phyloP scores from a whole-genome alignment of 352 stramenopile species.

The Peronospora destructor region DNA sequence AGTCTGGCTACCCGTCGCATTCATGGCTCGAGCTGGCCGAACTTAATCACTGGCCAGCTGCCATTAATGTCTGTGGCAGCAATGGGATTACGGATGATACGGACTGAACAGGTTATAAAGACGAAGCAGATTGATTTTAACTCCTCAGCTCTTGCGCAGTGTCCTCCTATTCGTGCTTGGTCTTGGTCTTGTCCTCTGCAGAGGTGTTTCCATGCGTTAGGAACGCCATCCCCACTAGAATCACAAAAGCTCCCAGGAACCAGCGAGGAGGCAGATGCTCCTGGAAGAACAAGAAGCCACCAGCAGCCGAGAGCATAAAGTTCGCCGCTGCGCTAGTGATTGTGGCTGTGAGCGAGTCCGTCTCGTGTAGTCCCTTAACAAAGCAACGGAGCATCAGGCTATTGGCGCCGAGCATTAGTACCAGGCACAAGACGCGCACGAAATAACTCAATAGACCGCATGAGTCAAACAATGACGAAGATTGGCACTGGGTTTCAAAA shows the following conservation, averaged over 20 bases:
- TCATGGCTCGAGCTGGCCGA: conserved; percentile 78
- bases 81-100: conserved; percentile 32
- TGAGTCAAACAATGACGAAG: conserved; percentile 7
- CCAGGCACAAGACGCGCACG: conserved; percentile 47
- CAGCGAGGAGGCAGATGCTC: conserved; percentile 64
- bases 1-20: conserved; percentile 51
- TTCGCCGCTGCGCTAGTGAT: conserved; percentile 77
- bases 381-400: conserved; percentile 78
- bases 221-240: conserved; percentile 60
- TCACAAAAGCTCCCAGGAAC: conserved; percentile 68
- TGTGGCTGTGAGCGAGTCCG: conserved; percentile 78
- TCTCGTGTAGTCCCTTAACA: conserved; percentile 75
- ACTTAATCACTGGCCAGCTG: conserved; percentile 69
- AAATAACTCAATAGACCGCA: conserved; percentile 18
- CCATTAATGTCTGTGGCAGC: conserved; percentile 59
- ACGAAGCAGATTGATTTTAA: conserved; percentile 10
- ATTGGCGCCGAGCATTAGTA: conserved; percentile 66
- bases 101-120: conserved; percentile 8
- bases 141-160: background rate
- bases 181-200: conserved; percentile 1
- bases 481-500: conserved; percentile 21
- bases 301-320: conserved; percentile 69
- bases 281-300: conserved; percentile 55
- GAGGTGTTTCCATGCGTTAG: conserved; percentile 54
- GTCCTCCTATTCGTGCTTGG: conserved; percentile 24